Evolutionary conservation across 2,329 filamentous ascomycete genomes (phyloP).

Genomic region (Alternaria infectoria): DNA sequence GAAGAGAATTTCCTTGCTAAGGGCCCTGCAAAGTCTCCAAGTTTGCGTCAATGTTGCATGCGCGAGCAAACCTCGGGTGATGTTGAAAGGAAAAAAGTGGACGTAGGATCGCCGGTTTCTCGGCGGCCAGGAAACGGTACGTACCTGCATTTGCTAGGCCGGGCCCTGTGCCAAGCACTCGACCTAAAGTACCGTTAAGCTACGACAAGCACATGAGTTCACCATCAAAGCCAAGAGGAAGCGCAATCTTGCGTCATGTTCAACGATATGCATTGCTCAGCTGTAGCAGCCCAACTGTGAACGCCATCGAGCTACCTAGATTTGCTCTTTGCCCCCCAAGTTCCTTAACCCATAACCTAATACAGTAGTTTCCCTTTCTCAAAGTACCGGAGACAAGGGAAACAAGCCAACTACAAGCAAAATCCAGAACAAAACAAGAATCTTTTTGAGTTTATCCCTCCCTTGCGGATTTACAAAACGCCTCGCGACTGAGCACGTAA

Average conservation of each 20-base stretch:
- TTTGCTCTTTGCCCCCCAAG: conserved; percentile 9
- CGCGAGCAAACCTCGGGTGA: background rate
- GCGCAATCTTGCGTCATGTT: conserved; percentile 6
- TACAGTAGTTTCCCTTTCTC: conserved; percentile 16
- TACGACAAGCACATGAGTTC: background rate
- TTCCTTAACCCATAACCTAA: conserved; percentile 18
- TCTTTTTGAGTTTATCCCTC: conserved; percentile 31
- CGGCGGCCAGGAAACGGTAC: conserved; percentile 7
- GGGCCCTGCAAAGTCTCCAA: background rate
- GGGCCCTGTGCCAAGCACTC: conserved; percentile 2
- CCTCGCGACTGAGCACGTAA: conserved; percentile 30
- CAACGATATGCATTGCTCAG: conserved; percentile 17
- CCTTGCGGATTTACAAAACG: conserved; percentile 33
- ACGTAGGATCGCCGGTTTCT: conserved; percentile 5
- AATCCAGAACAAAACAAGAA: conserved; percentile 18
- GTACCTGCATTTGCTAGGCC: conserved; percentile 7
- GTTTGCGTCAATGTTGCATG: background rate
- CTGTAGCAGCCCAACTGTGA: conserved; percentile 10
- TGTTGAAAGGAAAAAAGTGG: background rate
- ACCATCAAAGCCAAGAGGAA: background rate
- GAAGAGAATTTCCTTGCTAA: background rate
- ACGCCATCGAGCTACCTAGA: conserved; percentile 11
- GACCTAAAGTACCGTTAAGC: background rate
- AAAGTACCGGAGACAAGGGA: conserved; percentile 9
- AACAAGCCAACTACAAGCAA: conserved; percentile 19